Evolutionary conservation across 306 rosid genomes (phyloP).

Genomic region (Datisca glomerata): DNA sequence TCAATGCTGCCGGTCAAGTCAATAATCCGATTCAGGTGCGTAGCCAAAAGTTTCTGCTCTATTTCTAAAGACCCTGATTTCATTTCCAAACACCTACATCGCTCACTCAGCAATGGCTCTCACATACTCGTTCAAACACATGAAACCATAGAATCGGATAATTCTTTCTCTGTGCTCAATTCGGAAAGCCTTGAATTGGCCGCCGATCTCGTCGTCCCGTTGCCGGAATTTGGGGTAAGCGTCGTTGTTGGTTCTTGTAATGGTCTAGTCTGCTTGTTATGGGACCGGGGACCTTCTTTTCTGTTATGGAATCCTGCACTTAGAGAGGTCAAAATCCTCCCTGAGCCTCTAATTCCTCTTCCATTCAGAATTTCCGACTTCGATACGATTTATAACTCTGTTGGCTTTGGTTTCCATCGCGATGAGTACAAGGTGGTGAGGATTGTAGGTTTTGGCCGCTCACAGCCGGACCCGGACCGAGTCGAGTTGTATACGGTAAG

Average conservation of each 20-base stretch:
- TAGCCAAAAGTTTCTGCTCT: background rate
- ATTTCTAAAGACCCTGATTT: constrained; percentile 2
- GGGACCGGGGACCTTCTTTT: background rate
- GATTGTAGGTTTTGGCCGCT: background rate
- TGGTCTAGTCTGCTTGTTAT: background rate
- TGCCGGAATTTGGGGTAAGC: background rate
- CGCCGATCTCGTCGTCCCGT: background rate
- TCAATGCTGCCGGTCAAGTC: constrained; percentile 1
- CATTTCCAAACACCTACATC: background rate
- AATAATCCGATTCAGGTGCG: background rate
- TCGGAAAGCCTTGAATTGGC: background rate
- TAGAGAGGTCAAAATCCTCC: constrained; percentile 3
- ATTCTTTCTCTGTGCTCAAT: background rate
- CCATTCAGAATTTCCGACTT: background rate
- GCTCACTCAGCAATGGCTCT: background rate
- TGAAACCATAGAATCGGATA: background rate
- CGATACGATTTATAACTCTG: background rate
- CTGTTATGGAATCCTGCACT: constrained; percentile 7
- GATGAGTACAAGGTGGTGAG: constrained; percentile 3
- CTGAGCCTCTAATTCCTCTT: background rate
- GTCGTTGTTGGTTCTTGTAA: constrained; percentile 5
- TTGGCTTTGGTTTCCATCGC: constrained; percentile 4
- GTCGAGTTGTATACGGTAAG: constrained; percentile 1
- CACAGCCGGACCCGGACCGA: background rate
- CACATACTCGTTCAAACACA: background rate